phyloP scores from a whole-genome alignment of 441 rosid genomes.

The Corymbia calophylla region DNA sequence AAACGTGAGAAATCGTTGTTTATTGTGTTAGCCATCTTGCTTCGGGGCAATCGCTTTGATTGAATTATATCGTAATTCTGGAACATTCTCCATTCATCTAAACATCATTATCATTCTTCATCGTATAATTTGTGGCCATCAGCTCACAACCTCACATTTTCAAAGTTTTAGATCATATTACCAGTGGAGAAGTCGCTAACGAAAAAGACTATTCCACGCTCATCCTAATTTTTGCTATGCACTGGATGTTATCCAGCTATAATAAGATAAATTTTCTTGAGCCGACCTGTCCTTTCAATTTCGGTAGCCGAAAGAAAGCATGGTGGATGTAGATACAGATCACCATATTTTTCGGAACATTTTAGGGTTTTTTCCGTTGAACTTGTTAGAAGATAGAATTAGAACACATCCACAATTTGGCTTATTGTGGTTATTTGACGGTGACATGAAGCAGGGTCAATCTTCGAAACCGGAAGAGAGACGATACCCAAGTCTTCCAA shows the following conservation, averaged over 20 bases:
- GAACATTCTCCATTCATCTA: not conserved
- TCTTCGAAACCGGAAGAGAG: not conserved
- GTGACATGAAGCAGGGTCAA: not conserved
- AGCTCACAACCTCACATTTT: not conserved
- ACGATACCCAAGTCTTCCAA: not conserved
- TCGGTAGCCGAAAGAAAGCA: not conserved
- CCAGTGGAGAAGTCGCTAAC: not conserved
- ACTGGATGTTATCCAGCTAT: not conserved
- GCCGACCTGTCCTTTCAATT: not conserved
- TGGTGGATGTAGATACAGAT: not conserved
- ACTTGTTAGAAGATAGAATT: not conserved
- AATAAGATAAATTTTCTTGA: not conserved
- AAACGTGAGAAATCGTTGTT: not conserved
- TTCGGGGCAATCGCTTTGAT: not conserved
- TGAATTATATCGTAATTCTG: not conserved
- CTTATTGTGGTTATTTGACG: not conserved
- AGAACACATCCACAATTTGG: not conserved
- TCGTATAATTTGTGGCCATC: not conserved
- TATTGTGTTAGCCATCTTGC: not conserved
- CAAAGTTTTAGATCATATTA: not conserved
- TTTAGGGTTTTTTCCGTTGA: not conserved
- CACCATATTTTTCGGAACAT: not conserved
- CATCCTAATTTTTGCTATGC: not conserved
- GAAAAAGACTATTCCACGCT: not conserved
- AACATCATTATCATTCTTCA: not conserved